Evolutionary conservation across 768 basidiomycete genomes (phyloP).

Genomic region (Tylopilus rubrobrunneus): DNA sequence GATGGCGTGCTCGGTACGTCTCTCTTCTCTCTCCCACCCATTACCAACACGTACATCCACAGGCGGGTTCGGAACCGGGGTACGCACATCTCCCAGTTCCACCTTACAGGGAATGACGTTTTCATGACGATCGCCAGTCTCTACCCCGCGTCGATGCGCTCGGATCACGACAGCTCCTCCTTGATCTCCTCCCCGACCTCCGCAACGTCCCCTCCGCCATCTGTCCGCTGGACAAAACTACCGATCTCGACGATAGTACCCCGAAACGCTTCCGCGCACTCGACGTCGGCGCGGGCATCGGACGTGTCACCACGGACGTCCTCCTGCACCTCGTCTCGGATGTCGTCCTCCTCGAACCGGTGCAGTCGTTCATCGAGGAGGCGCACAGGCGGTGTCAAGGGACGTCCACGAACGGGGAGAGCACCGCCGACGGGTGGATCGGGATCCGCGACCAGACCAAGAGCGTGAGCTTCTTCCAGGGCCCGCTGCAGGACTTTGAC

Average conservation of each 20-base stretch:
- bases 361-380: constrained; percentile 68
- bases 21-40: neutral
- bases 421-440: constrained; percentile 47
- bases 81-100: constrained; percentile 20
- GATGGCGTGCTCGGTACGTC: constrained; percentile 80
- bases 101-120: neutral
- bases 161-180: constrained; percentile 83
- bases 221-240: constrained; percentile 38
- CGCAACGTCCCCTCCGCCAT: constrained; percentile 73
- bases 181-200: constrained; percentile 77
- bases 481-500: constrained; percentile 78
- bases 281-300: constrained; percentile 93
- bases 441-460: constrained; percentile 61
- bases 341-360: constrained; percentile 89
- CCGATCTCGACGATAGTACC: constrained; percentile 5
- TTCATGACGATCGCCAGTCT: constrained; percentile 43
- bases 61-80: constrained; percentile 57
- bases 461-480: constrained; percentile 77
- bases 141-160: constrained; percentile 89
- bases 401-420: constrained; percentile 33
- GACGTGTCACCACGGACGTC: constrained; percentile 84
- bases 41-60: neutral
- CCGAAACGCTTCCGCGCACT: constrained; percentile 66
- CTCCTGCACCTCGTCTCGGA: constrained; percentile 86
- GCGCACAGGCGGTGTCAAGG: constrained; percentile 46